Conservation (phyloP, 371 early-diverging fungal species). For the Mortierella sp. region DNA sequence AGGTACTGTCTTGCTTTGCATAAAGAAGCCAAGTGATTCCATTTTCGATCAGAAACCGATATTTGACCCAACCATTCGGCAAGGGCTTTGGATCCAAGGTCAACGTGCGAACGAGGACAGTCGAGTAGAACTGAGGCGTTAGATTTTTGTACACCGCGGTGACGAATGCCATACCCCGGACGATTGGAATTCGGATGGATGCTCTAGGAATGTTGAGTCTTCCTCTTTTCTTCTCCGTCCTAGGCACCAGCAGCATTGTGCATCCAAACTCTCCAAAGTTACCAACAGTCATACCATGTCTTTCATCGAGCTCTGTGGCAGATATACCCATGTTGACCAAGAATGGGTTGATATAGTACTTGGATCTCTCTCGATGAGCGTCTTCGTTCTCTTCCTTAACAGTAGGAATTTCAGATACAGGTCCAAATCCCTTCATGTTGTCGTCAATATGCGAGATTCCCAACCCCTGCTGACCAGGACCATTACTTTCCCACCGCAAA, state of each 20-base stretch:
- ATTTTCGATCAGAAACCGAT: slow-evolving; percentile 44
- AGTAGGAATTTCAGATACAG: not conserved
- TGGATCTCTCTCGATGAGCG: slow-evolving; percentile 1
- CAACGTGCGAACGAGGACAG: slow-evolving; percentile 29
- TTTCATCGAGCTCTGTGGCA: slow-evolving; percentile 29
- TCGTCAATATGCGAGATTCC: slow-evolving; percentile 49
- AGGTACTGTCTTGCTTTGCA: slow-evolving; percentile 11
- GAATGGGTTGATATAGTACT: slow-evolving; percentile 49
- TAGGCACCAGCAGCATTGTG: slow-evolving; percentile 28
- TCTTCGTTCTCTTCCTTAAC: not conserved
- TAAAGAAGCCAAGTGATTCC: slow-evolving; percentile 48
- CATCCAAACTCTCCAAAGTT: slow-evolving; percentile 51
- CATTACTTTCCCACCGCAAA: slow-evolving; percentile 47
- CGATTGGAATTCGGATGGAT: slow-evolving; percentile 58
- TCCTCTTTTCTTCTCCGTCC: slow-evolving; percentile 1
- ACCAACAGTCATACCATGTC: slow-evolving; percentile 43
- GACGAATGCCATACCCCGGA: slow-evolving; percentile 67
- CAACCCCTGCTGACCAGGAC: slow-evolving; percentile 23
- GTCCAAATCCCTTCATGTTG: slow-evolving; percentile 33
- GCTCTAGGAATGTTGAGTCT: not conserved
- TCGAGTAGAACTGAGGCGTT: slow-evolving; percentile 64
- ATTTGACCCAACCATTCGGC: slow-evolving; percentile 39
- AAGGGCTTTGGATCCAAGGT: slow-evolving; percentile 2
- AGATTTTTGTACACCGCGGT: slow-evolving; percentile 60
- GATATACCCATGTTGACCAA: slow-evolving; percentile 49